Percentiles rank a stretch among this genome's conserved stretches.
Evolutionary conservation across 495 filamentous ascomycete genomes (phyloP).

Genomic region (Chaetomium fimeti): DNA sequence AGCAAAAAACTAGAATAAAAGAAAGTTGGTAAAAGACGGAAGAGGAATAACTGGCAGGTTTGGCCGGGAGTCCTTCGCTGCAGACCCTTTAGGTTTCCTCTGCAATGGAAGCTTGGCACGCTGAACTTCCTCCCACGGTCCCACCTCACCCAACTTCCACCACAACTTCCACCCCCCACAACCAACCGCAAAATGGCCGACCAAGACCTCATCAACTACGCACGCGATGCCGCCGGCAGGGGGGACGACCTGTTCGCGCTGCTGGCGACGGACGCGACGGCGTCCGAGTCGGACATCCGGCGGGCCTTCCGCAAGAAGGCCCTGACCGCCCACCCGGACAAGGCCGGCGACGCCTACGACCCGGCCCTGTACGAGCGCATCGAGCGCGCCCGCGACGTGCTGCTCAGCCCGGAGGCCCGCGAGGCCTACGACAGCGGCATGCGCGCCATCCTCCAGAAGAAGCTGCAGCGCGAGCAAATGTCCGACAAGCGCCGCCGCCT

Average conservation of each 20-base stretch:
- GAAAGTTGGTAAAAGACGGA: too few relatives aligned
- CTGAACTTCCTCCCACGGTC: not conserved
- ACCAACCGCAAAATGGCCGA: constrained; percentile 26
- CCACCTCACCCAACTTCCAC: not conserved
- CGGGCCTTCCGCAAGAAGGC: constrained; percentile 47
- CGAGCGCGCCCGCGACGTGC: constrained; percentile 48
- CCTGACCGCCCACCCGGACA: constrained; percentile 54
- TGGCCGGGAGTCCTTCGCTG: too few relatives aligned
- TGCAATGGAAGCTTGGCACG: not conserved
- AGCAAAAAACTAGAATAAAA: too few relatives aligned
- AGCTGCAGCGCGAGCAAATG: constrained; percentile 33
- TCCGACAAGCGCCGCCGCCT: constrained; percentile 35
- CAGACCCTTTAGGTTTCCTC: too few relatives aligned
- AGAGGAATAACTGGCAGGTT: too few relatives aligned
- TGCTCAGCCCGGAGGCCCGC: constrained; percentile 40
- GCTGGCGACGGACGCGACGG: constrained; percentile 42
- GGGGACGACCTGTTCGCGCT: constrained; percentile 49
- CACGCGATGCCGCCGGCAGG: constrained; percentile 42
- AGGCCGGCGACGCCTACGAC: constrained; percentile 47
- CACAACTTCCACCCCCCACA: not conserved
- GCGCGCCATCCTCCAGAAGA: constrained; percentile 41
- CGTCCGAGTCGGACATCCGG: constrained; percentile 45
- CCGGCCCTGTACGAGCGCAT: constrained; percentile 47
- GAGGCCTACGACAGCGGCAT: constrained; percentile 45
- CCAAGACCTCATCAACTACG: constrained; percentile 42